Conservation (phyloP, 2,329 filamentous ascomycete species). For the Thelonectria rubi region DNA sequence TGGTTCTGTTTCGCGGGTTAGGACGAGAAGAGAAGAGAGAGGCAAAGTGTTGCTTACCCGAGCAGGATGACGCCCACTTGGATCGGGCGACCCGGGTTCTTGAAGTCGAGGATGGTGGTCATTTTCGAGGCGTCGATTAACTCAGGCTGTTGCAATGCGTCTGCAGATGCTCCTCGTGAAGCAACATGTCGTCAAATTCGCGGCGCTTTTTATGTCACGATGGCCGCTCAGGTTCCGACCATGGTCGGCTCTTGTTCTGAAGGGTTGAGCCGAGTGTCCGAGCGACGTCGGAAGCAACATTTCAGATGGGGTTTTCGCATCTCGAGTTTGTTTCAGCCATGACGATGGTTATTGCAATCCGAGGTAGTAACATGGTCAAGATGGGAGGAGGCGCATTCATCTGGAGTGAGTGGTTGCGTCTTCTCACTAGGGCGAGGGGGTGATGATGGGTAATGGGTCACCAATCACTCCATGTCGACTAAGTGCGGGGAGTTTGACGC, state of each 20-base stretch:
- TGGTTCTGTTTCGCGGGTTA: constrained; percentile 34
- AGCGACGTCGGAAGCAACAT: background rate
- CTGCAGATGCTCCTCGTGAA: background rate
- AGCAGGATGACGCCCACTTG: constrained; percentile 33
- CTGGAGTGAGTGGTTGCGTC: background rate
- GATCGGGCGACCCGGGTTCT: constrained; percentile 17
- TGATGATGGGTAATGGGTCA: too few species aligned
- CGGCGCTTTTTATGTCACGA: background rate
- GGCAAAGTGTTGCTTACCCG: constrained; percentile 4
- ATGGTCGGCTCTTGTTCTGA: background rate
- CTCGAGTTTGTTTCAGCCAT: too few species aligned
- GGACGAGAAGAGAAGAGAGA: background rate
- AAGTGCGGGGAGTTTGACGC: background rate
- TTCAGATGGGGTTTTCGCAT: background rate
- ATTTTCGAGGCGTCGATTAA: background rate
- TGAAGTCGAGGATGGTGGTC: constrained; percentile 4
- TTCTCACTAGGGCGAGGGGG: background rate
- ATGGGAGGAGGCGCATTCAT: too few species aligned
- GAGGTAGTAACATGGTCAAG: too few species aligned
- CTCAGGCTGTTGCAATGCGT: background rate
- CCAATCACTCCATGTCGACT: background rate
- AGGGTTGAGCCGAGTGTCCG: background rate
- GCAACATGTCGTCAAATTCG: background rate
- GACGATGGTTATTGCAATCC: too few species aligned
- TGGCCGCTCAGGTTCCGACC: background rate